Percentiles rank a stretch among this genome's conserved stretches.
Conservation (phyloP, 768 basidiomycete genomes). For the Fibroporia radiculosa region DNA sequence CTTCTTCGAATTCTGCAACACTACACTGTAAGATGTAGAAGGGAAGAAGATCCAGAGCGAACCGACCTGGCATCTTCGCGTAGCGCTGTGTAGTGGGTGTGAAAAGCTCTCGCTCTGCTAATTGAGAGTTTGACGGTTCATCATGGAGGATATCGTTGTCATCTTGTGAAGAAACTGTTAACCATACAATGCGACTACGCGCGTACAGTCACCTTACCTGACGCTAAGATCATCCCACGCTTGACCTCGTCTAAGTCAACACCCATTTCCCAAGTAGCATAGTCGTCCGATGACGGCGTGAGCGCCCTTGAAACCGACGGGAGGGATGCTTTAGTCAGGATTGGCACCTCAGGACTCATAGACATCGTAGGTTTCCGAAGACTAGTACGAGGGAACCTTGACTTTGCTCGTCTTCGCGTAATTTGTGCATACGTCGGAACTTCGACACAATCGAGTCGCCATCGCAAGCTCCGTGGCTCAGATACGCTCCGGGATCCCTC, state of each 20-base stretch:
- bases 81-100: not conserved
- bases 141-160: not conserved
- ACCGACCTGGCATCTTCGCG: not conserved
- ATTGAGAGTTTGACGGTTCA: constrained; percentile 1
- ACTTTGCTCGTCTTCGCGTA: not conserved
- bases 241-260: not conserved
- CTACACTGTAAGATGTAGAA: not conserved
- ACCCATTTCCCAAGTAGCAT: constrained; percentile 5
- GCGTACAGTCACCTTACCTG: not conserved
- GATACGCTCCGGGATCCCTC: too few relatives aligned
- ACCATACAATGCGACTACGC: not conserved
- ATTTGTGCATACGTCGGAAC: not conserved
- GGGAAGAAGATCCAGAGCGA: not conserved
- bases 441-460: constrained; percentile 2
- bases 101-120: not conserved
- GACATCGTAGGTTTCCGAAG: not conserved
- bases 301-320: not conserved
- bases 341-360: constrained; percentile 3
- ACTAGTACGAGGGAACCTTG: not conserved
- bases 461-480: not conserved
- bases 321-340: not conserved
- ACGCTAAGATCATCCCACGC: not conserved
- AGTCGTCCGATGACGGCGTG: not conserved
- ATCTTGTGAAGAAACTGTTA: not conserved
- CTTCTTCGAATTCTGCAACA: not conserved